Evolutionary conservation across 1,284 basidiomycete genomes (phyloP).

Genomic region (Lignosus rhinocerotis): DNA sequence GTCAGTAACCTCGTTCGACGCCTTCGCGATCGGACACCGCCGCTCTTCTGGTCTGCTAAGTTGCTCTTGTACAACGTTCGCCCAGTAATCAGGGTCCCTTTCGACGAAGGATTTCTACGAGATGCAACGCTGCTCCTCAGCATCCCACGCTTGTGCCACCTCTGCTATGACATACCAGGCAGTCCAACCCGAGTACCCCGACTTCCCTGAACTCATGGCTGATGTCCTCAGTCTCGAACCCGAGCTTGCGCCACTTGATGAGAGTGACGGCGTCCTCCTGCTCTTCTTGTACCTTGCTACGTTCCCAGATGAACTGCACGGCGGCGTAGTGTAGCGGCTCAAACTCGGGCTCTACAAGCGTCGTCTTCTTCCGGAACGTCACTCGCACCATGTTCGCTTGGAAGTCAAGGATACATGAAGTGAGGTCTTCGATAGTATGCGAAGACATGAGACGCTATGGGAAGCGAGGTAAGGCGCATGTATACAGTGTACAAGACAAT

Average conservation of each 20-base stretch:
- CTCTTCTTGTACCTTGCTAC: conserved; percentile 58
- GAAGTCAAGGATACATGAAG: conserved; percentile 88
- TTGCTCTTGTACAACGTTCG: conserved; percentile 85
- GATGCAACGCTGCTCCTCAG: not conserved
- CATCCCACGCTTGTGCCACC: not conserved
- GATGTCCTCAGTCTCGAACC: conserved; percentile 80
- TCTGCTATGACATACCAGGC: conserved; percentile 56
- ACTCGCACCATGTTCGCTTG: conserved; percentile 87
- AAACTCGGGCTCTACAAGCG: conserved; percentile 68
- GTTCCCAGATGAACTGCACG: conserved; percentile 74
- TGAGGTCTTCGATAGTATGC: conserved; percentile 83
- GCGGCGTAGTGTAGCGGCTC: conserved; percentile 63
- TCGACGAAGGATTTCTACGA: conserved; percentile 39
- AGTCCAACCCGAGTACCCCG: conserved; percentile 85
- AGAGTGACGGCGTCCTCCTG: conserved; percentile 46
- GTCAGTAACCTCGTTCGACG: conserved; percentile 87
- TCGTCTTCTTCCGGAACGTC: conserved; percentile 79
- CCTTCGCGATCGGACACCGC: conserved; percentile 85
- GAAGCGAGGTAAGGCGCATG: not conserved
- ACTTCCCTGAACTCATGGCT: conserved; percentile 82
- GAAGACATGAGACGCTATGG: conserved; percentile 82
- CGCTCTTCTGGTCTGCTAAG: conserved; percentile 75
- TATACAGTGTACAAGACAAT: no score
- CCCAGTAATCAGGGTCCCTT: conserved; percentile 77
- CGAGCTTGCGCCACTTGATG: conserved; percentile 78